Base-by-base conservation (phyloP, 2,329 filamentous ascomycete species). In the Nemania abortiva region DNA sequence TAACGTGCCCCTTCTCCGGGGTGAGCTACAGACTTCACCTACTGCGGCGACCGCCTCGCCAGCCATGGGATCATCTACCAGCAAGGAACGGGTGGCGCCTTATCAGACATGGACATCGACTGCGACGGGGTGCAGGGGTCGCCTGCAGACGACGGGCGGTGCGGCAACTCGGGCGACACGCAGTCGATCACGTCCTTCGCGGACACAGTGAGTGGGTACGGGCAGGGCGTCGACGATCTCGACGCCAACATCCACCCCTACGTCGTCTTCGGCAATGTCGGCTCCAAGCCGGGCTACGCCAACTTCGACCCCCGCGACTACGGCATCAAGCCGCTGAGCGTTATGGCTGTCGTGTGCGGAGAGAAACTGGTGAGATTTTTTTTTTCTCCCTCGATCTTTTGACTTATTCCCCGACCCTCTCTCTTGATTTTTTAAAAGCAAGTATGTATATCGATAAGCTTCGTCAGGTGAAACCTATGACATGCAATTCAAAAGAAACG, bases 91-190 rank as follows among this genome's bases (percentile, higher is more conserved):
- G 73, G 77, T 10, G 79, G 79, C 2, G 76, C 81, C 27, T 80
- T 88, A 55, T 83, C 82, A 7, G 84, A 88, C 75, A 87, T 89
- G 83, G 87, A 89, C 67, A 81, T 89, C 52, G 87, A 89, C 78
- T 90, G 87, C 71, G 87, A 89, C 68, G 87, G 87, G 1, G 77
- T 78, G 0, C 81, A 84, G 50, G 78, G 81, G 3, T 79, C 79
- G 2, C 61, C 77, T 15, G 76, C 75, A 5, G 79, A 82, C 63
- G 82, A 81, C 24, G 82, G 84, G 0, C 79, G 81, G 24, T 88
- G 86, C 71, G 80, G 76, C 37, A 78, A 78, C 18, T 83, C 82
- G 31, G 74, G 72, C 1, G 83, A 84, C 6, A 81, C 78, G n/a
- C 82, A 84, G 70, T 74, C 74, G 29, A 73, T 82, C 62, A 86